Base-by-base conservation (phyloP, 441 rosid species). In the Mallotus repandus region DNA sequence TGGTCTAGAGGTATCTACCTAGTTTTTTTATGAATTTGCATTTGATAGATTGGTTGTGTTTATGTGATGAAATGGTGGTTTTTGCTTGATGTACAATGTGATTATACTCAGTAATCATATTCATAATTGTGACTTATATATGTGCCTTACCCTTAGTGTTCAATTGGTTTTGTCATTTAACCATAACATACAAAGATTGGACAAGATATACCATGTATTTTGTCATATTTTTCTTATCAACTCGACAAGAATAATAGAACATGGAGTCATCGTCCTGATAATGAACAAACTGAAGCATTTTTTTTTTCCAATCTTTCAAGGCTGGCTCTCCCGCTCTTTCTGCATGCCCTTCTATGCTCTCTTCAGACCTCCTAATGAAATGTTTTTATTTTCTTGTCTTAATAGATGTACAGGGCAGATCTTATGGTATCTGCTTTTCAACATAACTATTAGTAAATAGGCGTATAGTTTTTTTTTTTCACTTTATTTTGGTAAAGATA, bases 1-100 rank as follows among this genome's bases (percentile, higher is more conserved):
- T 67, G 81, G 86, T 65, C 69, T 83, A 29, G 85, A 87, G 94
- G 94, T 89, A 66, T 77, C 76, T 12, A 58, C 70, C 38, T 70
- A 69, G n/a, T 73, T 43, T 13, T 25, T 25, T 1, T 25, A 91
- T 82, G 89, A 88, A 0, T 25, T 25, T 63, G 76, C 76, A 60
- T 46, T 63, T 46, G 29, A 25, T 25, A 25, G 29, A 25, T 25
- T 25, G 29, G 29, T 25, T 1, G 29, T 25, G 29, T 25, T 25
- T 25, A 52, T n/a, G 9, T 41, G 29, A 32, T 25, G 46, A 66
- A 66, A 43, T 65, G 5, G 46, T 25, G 0, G 29, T 25, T 25
- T 25, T 25, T 25, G 92, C 72, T 46, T 70, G 0, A 9, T 58
- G 14, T 19, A 41, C 2, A 45, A 43, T 21, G 15, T 48, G 56